Evolutionary conservation across 495 filamentous ascomycete genomes (phyloP), one percentile per base, ranked within the genome.

Genomic region (Penicillium flavigenum): DNA sequence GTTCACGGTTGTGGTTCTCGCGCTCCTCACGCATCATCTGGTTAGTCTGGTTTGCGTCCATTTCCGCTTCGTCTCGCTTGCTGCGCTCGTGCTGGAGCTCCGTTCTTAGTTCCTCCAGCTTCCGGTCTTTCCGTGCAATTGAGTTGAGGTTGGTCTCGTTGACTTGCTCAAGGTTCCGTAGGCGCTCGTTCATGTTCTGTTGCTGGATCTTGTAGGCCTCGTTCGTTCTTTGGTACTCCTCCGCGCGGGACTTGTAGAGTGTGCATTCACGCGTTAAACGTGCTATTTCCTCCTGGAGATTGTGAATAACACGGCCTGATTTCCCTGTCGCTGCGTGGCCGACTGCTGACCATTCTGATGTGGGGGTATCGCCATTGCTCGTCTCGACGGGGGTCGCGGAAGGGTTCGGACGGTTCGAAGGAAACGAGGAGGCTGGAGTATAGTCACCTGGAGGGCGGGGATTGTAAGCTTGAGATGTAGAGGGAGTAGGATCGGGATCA

Each of bases 221-320:
- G 39, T 89, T 86, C 36, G 83, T 82, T 47, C 88, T 83, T 56
- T 85, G 83, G 12, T 86, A 83, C 52, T 92, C 91, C 53, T 93
- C 88, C 31, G 87, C 80, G 17, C 83, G 82, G 17, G 88, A 78
- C 31, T 82, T 83, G 67, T 92, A 87, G 22, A 92, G 78, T 55
- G 86, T 81, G 51, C 91, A 81, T 59, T 96, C 92, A 41, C 92
- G 85, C 56, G 86, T 90, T 45, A 95, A 75, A 27, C 86, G 83
- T 49, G 96, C 92, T 63, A 93, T 94, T 61, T 97, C 92, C 36
- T 87, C 88, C 73, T 94, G 91, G 34, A 97, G 70, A 53, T 85
- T 84, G 68, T 96, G 91, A 64, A 97, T 96, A 14, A 97, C 92
- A 14, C 92, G 84, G n/a, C 92, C 91, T 2, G 89, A 94, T 74